Conservation (phyloP, 805 yeast genomes). For the Wickerhamiella vanderwaltii region DNA sequence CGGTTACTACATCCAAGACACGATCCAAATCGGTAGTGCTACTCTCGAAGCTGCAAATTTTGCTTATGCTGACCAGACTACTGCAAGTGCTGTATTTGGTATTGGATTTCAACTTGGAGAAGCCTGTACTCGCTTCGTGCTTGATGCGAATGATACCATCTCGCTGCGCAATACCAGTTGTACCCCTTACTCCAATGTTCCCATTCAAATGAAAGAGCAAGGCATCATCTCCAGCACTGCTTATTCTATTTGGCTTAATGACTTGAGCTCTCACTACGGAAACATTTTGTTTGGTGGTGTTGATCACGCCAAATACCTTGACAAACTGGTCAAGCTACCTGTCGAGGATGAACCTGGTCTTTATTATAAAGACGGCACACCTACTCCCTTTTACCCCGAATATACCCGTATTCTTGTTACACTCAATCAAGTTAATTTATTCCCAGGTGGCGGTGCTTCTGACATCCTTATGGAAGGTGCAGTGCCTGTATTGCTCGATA, state of each 20-base stretch:
- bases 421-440: slow-evolving; percentile 7
- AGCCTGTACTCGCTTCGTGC: slow-evolving; percentile 13
- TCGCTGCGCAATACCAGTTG: slow-evolving; percentile 8
- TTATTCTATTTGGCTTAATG: slow-evolving; percentile 37
- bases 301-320: slow-evolving; percentile 34
- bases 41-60: slow-evolving; percentile 42
- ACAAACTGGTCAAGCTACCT: slow-evolving; percentile 23
- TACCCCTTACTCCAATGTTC: slow-evolving; percentile 24
- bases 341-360: slow-evolving; percentile 8
- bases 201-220: slow-evolving; percentile 27
- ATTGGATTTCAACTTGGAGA: slow-evolving; percentile 26
- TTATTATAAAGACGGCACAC: slow-evolving; percentile 7
- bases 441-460: background rate
- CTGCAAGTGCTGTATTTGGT: slow-evolving; percentile 37
- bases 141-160: slow-evolving; percentile 10
- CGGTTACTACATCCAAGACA: slow-evolving; percentile 40
- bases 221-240: slow-evolving; percentile 33
- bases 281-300: slow-evolving; percentile 35
- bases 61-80: slow-evolving; percentile 58
- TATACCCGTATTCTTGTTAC: slow-evolving; percentile 9
- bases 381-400: slow-evolving; percentile 7
- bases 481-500: slow-evolving; percentile 32
- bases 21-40: slow-evolving; percentile 39
- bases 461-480: slow-evolving; percentile 9
- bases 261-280: slow-evolving; percentile 27